Evolutionary conservation across 768 basidiomycete genomes (phyloP).

Genomic region (Sarcodon sp.): DNA sequence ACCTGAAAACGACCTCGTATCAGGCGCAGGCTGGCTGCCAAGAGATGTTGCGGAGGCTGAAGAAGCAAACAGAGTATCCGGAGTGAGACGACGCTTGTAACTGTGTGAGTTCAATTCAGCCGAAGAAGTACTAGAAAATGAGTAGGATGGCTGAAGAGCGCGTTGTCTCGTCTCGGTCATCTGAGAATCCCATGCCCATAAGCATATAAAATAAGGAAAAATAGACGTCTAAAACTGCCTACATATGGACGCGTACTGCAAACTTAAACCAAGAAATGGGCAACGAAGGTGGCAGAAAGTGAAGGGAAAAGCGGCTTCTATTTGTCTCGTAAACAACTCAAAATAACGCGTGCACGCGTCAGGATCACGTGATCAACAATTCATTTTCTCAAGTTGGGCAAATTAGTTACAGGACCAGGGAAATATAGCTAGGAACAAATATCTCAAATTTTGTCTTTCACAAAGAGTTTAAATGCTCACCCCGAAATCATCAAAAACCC

Average conservation of each 20-base stretch:
- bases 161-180: constrained; percentile 11
- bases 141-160: constrained; percentile 8
- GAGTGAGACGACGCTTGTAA: constrained; percentile 9
- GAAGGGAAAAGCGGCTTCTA: constrained; percentile 1
- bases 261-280: constrained; percentile 2
- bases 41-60: not conserved
- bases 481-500: constrained; percentile 55
- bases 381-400: not conserved
- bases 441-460: not conserved
- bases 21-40: not conserved
- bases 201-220: constrained; percentile 1
- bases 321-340: not conserved
- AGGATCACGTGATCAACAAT: not conserved
- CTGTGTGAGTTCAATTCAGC: constrained; percentile 1
- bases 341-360: not conserved
- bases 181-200: not conserved
- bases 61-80: not conserved
- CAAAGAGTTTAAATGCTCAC: constrained; percentile 23
- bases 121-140: constrained; percentile 4
- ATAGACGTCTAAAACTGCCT: not conserved
- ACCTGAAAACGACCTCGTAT: not conserved
- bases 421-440: constrained; percentile 30
- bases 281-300: constrained; percentile 3
- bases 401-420: constrained; percentile 29
- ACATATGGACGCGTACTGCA: not conserved